Percentiles rank a stretch among this genome's conserved stretches.
phyloP scores from a whole-genome alignment of 768 basidiomycete genomes.

The Mycena latifolia region DNA sequence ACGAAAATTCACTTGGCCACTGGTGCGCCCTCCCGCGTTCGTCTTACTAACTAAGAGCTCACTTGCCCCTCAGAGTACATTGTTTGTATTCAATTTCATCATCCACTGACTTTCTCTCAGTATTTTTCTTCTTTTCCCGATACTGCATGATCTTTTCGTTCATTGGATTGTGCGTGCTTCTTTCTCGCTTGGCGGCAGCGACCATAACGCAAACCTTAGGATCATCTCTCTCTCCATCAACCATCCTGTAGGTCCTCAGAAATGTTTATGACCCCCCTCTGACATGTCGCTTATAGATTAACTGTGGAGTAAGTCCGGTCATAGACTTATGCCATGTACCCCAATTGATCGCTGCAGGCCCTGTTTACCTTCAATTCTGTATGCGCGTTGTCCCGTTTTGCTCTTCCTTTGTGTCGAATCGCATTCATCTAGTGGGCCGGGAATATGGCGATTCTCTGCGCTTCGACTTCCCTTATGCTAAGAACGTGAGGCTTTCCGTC shows the following conservation, averaged over 20 bases:
- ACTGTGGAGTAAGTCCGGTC: conserved; percentile 63
- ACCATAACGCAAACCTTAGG: conserved; percentile 46
- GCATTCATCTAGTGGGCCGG: conserved; percentile 62
- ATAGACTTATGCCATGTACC: not conserved
- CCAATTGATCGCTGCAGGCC: conserved; percentile 51
- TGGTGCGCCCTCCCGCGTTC: conserved; percentile 57
- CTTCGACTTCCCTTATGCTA: conserved; percentile 78
- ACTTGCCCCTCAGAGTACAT: conserved; percentile 37
- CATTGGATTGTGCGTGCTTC: conserved; percentile 66
- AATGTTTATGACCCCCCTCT: conserved; percentile 21
- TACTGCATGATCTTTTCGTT: conserved; percentile 80
- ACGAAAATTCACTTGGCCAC: conserved; percentile 75
- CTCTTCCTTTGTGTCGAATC: conserved; percentile 16
- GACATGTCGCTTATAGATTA: conserved; percentile 55
- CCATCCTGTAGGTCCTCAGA: conserved; percentile 51
- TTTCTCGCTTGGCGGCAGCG: not conserved
- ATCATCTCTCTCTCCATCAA: conserved; percentile 69
- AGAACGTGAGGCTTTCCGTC: conserved; percentile 63
- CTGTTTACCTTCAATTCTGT: conserved; percentile 80
- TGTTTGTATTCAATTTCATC: not conserved
- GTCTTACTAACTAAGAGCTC: not conserved
- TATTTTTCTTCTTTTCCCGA: conserved; percentile 77
- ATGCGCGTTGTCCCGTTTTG: conserved; percentile 35
- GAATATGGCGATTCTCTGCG: conserved; percentile 74
- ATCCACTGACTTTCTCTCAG: conserved; percentile 41